Percentiles rank a stretch among this genome's conserved stretches.
These are phyloP conservation scores for Fusarium palustre DNA, from an alignment of 2,329 filamentous ascomycete species.

Conservation along the genomic window DNA sequence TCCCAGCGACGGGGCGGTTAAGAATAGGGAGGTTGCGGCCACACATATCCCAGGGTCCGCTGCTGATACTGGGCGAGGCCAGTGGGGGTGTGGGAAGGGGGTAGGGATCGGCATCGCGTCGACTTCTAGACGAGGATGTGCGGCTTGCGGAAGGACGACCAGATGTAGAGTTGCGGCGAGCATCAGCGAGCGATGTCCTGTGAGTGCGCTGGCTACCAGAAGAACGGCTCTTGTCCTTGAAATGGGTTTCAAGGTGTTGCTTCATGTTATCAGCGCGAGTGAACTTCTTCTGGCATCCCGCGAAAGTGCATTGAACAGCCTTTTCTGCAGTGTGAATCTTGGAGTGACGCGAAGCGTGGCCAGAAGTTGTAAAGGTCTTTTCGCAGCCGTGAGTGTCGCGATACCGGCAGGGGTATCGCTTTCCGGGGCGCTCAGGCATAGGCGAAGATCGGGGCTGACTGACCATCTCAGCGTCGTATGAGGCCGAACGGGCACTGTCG, in stretches of 20 bases:
- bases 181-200: conserved; percentile 50
- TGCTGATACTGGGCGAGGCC: conserved; percentile 51
- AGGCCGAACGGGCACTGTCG: conserved; percentile 59
- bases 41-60: conserved; percentile 61
- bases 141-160: conserved; percentile 48
- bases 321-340: conserved; percentile 88
- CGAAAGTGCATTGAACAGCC: conserved; percentile 74
- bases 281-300: conserved; percentile 82
- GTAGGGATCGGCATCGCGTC: conserved; percentile 59
- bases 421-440: conserved; percentile 63
- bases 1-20: conserved; percentile 56
- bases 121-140: conserved; percentile 45
- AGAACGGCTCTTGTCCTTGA: conserved; percentile 68
- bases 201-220: conserved; percentile 52
- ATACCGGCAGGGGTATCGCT: conserved; percentile 80
- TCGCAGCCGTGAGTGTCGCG: conserved; percentile 77
- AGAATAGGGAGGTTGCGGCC: conserved; percentile 59
- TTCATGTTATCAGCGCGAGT: conserved; percentile 90
- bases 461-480: conserved; percentile 62
- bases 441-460: conserved; percentile 55
- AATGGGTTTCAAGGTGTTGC: conserved; percentile 83
- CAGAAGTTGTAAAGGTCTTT: conserved; percentile 86
- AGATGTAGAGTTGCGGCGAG: conserved; percentile 51
- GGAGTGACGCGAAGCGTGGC: conserved; percentile 85
- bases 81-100: conserved; percentile 52